Evolutionary conservation across 2,329 filamentous ascomycete genomes (phyloP).

Genomic region (Phialemoniopsis sp.): DNA sequence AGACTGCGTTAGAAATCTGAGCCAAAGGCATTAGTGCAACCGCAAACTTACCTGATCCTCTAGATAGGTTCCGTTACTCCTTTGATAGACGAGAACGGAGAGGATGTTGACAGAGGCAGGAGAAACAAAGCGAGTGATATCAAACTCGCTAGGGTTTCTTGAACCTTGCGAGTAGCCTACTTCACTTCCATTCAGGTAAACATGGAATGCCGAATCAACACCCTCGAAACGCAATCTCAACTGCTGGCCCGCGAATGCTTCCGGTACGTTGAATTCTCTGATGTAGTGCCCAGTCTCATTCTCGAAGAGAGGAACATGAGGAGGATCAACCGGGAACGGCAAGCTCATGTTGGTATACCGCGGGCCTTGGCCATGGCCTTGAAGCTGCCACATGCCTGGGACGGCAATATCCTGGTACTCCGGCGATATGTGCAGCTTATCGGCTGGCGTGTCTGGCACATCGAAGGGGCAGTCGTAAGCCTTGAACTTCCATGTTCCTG

Average conservation of each 20-base stretch:
- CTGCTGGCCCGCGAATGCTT: constrained; percentile 43
- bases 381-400: constrained; percentile 63
- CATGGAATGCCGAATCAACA: constrained; percentile 67
- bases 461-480: constrained; percentile 32
- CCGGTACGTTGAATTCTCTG: constrained; percentile 48
- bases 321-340: constrained; percentile 58
- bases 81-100: constrained; percentile 67
- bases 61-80: constrained; percentile 67
- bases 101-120: constrained; percentile 54
- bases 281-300: constrained; percentile 63
- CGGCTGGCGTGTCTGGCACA: constrained; percentile 25
- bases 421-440: constrained; percentile 22
- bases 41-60: constrained; percentile 54
- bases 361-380: constrained; percentile 56
- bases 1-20: no score
- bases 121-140: constrained; percentile 57
- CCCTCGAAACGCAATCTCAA: constrained; percentile 70
- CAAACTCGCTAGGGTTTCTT: constrained; percentile 70
- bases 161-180: constrained; percentile 71
- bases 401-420: constrained; percentile 52
- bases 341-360: constrained; percentile 63
- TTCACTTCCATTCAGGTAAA: constrained; percentile 64
- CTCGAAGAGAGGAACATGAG: constrained; percentile 53
- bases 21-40: no score
- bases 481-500: constrained; percentile 44